Percentiles rank a stretch among this genome's conserved stretches.
Conservation (phyloP, 352 stramenopile species). For the Globisporangium okanoganense region DNA sequence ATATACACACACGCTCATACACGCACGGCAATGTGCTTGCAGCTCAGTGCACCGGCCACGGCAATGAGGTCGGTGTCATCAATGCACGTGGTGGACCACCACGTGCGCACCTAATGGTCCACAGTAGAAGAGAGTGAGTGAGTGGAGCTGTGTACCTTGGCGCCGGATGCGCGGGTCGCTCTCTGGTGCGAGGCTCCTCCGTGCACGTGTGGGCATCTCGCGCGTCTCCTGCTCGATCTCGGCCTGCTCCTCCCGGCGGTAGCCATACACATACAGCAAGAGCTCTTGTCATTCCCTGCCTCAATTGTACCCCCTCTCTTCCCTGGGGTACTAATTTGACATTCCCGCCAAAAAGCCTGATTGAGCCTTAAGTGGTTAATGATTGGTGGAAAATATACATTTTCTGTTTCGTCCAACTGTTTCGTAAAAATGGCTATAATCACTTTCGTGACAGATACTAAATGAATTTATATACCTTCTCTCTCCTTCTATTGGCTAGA, state of each 20-base stretch:
- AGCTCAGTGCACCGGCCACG: too few relatives aligned
- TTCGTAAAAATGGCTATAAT: too few relatives aligned
- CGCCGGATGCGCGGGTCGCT: conserved; percentile 10
- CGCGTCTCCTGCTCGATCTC: neutral
- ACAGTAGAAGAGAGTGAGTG: too few relatives aligned
- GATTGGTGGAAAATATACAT: too few relatives aligned
- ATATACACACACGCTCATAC: too few relatives aligned
- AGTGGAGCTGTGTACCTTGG: conserved; percentile 2
- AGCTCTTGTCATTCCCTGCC: too few relatives aligned
- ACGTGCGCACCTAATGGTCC: too few relatives aligned
- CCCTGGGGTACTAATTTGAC: too few relatives aligned
- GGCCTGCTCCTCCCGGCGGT: neutral
- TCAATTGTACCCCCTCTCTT: neutral
- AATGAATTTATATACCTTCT: neutral
- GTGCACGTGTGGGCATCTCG: conserved; percentile 3
- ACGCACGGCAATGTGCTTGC: too few relatives aligned
- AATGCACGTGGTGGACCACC: neutral
- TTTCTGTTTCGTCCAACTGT: too few relatives aligned
- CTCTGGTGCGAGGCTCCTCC: neutral
- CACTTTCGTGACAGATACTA: neutral
- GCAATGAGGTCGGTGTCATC: neutral
- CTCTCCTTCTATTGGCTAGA: neutral
- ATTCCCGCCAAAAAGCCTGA: too few relatives aligned
- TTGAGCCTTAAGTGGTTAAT: too few relatives aligned
- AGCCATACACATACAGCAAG: neutral